Evolutionary conservation across 805 yeast species (phyloP), one percentile per base, ranked within the genome.

Genomic region (Saturnispora quitensis): DNA sequence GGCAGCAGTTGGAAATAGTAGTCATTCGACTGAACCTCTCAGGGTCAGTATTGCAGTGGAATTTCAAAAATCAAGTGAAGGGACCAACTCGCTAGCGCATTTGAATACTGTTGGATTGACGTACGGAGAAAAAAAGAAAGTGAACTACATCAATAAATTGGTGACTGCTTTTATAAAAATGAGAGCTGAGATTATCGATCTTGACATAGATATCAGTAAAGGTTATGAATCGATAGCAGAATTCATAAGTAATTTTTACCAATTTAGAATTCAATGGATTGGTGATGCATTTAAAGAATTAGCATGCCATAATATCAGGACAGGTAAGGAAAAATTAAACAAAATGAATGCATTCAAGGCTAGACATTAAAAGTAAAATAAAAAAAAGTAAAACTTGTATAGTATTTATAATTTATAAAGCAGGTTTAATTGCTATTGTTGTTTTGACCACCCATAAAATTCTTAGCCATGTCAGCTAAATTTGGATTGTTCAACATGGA

Each of bases 401-500:
- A 18, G 24, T 10, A 31, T 31, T 35, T n/a, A 31, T 25, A 25
- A 25, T 15, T 40, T 47, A 47, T 31, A 47, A 28, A 47, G 17
- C 22, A 28, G 18, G 33, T 51, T 73, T 2, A 53, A 58, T 40
- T 40, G 44, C 25, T 34, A 58, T 40, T 24, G 44, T 40, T 33
- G 62, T 58, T 44, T 51, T 47, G 38, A 47, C 44, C 44, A 47
- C 86, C 85, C 77, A 83, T 76, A 63, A 88, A 82, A 60, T 74
- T 84, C 52, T 72, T 75, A 34, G 90, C 93, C 80, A 85, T 70
- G 56, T 83, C 78, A 66, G 74, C 81, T 44, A 89, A 70, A 73
- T 81, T 80, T 51, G 96, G 96, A 67, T 89, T 84, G 68, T 80
- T 84, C 87, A 89, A 79, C 64, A 89, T 61, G 47, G 84, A 87